Conservation (phyloP, 1,284 basidiomycete species). For the Coriolopsis trogii region DNA sequence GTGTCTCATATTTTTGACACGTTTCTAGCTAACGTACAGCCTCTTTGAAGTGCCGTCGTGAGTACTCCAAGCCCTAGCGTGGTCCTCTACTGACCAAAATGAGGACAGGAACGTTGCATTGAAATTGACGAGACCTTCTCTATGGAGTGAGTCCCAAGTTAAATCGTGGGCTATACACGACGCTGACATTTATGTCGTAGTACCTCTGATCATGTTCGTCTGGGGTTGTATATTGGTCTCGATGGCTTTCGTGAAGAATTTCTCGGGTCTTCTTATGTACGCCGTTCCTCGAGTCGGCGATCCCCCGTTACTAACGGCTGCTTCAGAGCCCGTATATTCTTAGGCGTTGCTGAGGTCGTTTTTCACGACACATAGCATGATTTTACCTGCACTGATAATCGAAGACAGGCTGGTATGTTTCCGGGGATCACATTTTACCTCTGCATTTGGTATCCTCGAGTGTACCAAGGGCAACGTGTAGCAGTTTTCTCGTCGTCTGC, state of each 20-base stretch:
- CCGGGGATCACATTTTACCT: conserved; percentile 54
- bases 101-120: conserved; percentile 21
- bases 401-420: conserved; percentile 60
- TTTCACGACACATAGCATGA: too few relatives aligned
- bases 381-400: too few relatives aligned
- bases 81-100: too few relatives aligned
- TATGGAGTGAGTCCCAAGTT: conserved; percentile 14
- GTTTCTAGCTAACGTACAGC: conserved; percentile 20
- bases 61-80: background rate
- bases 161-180: too few relatives aligned
- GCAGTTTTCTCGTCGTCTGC: conserved; percentile 58
- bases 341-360: too few relatives aligned
- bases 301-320: too few relatives aligned
- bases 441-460: conserved; percentile 39
- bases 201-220: conserved; percentile 19
- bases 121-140: conserved; percentile 14
- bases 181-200: background rate
- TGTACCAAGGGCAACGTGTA: conserved; percentile 21
- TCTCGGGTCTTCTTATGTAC: conserved; percentile 13
- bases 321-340: too few relatives aligned
- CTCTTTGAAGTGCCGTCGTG: conserved; percentile 21
- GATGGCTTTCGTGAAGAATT: conserved; percentile 22
- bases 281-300: too few relatives aligned
- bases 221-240: conserved; percentile 19
- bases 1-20: too few relatives aligned